phyloP scores from a whole-genome alignment of 331 rosid genomes.

The Pyracantha coccinea region DNA sequence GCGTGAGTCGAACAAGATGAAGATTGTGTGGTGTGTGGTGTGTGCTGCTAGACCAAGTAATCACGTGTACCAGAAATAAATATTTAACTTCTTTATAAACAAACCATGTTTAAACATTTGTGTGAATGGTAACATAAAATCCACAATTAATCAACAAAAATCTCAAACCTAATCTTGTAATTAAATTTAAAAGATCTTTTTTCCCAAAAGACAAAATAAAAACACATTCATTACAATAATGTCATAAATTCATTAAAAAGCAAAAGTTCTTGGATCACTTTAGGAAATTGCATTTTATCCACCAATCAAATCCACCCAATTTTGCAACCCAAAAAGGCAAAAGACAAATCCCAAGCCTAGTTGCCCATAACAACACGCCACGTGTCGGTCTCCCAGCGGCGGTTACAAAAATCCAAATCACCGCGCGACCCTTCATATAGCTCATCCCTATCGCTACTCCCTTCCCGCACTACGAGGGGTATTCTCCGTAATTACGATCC shows the following conservation, averaged over 20 bases:
- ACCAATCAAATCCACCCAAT: neutral
- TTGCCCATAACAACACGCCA: slow-evolving; percentile 2
- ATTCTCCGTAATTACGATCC: slow-evolving; percentile 27
- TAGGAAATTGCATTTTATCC: neutral
- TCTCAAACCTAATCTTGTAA: too few relatives aligned
- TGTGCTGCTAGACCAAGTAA: accelerated
- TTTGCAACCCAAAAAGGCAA: neutral
- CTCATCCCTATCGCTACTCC: slow-evolving; percentile 25
- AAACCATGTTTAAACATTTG: neutral
- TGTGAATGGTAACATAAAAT: neutral
- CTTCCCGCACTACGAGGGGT: slow-evolving; percentile 19
- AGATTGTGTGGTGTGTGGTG: too few relatives aligned
- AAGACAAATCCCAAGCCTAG: neutral
- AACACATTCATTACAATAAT: neutral
- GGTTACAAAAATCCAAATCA: slow-evolving; percentile 6
- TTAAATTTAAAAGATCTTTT: neutral
- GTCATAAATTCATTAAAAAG: neutral
- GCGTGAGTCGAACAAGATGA: accelerated
- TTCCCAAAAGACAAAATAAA: neutral
- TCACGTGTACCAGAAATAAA: too few relatives aligned
- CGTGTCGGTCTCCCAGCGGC: slow-evolving; percentile 18
- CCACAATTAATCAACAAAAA: neutral
- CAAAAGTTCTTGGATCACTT: neutral
- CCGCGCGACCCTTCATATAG: slow-evolving; percentile 21
- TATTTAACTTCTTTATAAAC: neutral